Evolutionary conservation across 176 grass and related monocot species (phyloP).

Genomic region (Raddia guianensis): DNA sequence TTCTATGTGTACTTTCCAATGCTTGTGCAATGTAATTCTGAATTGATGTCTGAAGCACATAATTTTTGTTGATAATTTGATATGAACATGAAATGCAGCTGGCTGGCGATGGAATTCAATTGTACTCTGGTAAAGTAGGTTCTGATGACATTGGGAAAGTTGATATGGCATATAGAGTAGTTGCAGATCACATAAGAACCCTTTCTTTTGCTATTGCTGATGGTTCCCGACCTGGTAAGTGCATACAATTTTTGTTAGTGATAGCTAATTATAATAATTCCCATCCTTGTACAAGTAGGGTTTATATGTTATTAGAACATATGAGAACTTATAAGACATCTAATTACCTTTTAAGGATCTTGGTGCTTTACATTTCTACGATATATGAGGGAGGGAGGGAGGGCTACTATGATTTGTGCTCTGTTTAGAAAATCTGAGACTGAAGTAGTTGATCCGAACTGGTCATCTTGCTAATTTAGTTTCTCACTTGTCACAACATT

Average conservation of each 20-base stretch:
- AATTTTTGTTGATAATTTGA: constrained; percentile 36
- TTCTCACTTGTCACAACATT: too few relatives aligned
- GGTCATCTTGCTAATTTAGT: too few relatives aligned
- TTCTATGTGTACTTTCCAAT: background rate
- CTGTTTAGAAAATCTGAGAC: too few relatives aligned
- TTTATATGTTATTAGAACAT: constrained; percentile 1
- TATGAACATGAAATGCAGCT: constrained; percentile 42
- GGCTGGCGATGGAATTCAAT: constrained; percentile 58
- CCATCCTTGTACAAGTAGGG: background rate
- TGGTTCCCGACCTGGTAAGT: constrained; percentile 85
- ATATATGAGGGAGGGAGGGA: too few relatives aligned
- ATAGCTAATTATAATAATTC: constrained; percentile 14
- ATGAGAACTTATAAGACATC: background rate
- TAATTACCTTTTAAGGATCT: background rate
- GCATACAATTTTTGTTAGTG: constrained; percentile 12
- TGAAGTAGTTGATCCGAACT: too few relatives aligned
- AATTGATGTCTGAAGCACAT: constrained; percentile 1
- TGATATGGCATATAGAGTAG: constrained; percentile 98
- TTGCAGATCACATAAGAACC: constrained; percentile 96
- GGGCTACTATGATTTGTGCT: too few relatives aligned
- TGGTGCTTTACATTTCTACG: background rate
- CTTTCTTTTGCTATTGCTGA: constrained; percentile 91
- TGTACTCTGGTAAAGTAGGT: constrained; percentile 76
- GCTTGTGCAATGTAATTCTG: constrained; percentile 6
- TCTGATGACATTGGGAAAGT: constrained; percentile 79